Base-by-base conservation (phyloP, 164 flowering plant species). In the Vitis riparia region DNA sequence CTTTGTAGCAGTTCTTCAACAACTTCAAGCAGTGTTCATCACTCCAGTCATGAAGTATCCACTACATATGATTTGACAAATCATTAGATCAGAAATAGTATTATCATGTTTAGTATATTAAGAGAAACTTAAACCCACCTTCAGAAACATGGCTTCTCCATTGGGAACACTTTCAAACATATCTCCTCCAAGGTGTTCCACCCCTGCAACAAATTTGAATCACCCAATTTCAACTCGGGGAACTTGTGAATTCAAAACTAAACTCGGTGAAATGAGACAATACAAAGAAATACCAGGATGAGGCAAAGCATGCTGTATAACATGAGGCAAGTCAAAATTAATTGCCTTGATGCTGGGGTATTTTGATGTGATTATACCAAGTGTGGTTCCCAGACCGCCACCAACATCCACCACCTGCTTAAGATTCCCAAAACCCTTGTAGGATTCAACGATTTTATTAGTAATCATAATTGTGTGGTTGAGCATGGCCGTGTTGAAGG, bases 261-360 rank as follows among this genome's bases (percentile, higher is more conserved):
- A 3, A 37, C 44, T 37, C 5, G 44, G 7, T 37, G 44, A 37
- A 37, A 37, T 37, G 5, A 6, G 7, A 15, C 53, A 9, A 13
- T 17, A 55, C 11, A 23, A 15, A 17, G 49, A 37, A 37, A 59
- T 76, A 76, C 87, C 84, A 23, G 83, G 79, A 61, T 74, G 76
- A 9, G 76, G 5, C 0, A 71, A 71, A 12, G 84, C 84, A 37
- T 76, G 9, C 7, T 70, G 37, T 2, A 82, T 58, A 60, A 84
- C 88, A 65, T 78, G 84, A 5, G 87, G 87, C 60, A 80, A 60
- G 61, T 84, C 85, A 11, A 74, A 84, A 57, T 82, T 84, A 44
- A 82, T 73, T 8, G 78, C 88, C 62, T 55, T 78, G 3, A 84
- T 73, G 2, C 53, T 19, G 3, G 88, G 80, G 49, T 82, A 78